A percentile compares a stretch with the other conserved stretches of the same genome.
Evolutionary conservation across 768 basidiomycete species (phyloP).

Genomic region (Tricholoma sp.): DNA sequence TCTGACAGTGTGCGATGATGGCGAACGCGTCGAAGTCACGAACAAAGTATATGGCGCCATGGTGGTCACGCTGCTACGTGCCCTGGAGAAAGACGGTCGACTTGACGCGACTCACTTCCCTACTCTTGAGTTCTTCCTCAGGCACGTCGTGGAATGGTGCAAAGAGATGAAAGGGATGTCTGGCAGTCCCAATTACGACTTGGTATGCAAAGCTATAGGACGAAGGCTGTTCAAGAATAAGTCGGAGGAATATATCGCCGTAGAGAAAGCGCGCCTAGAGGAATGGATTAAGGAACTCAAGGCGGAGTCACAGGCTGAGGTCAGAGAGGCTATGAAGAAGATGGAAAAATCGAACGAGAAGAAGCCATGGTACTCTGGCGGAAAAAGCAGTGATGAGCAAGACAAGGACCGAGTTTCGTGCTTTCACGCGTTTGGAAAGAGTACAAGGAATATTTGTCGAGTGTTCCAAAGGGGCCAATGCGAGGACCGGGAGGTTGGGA

Average conservation of each 20-base stretch:
- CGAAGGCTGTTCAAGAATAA: conserved; percentile 25
- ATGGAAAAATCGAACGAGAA: conserved; percentile 12
- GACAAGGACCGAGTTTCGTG: conserved; percentile 18
- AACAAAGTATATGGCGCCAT: conserved; percentile 30
- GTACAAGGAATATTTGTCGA: conserved; percentile 26
- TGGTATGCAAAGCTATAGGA: conserved; percentile 31
- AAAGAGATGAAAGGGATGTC: conserved; percentile 16
- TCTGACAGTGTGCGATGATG: conserved; percentile 28
- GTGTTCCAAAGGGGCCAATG: conserved; percentile 20
- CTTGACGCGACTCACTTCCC: conserved; percentile 26
- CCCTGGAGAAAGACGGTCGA: conserved; percentile 22
- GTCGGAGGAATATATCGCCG: conserved; percentile 18
- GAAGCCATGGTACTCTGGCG: conserved; percentile 27
- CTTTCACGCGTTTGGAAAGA: conserved; percentile 32
- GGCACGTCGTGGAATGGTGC: conserved; percentile 21
- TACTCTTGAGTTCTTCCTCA: conserved; percentile 27
- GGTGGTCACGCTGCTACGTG: conserved; percentile 27
- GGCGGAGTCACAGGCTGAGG: conserved; percentile 16
- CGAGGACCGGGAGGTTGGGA: conserved; percentile 30
- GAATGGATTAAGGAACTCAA: conserved; percentile 24
- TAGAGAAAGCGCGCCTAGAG: conserved; percentile 24
- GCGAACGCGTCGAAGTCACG: conserved; percentile 23
- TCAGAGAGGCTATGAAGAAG: conserved; percentile 15
- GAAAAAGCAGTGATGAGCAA: conserved; percentile 19
- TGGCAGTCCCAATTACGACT: conserved; percentile 20